A percentile compares a stretch with the other conserved stretches of the same genome.
These are phyloP conservation scores for Sugiyamaella grinbergsii DNA, from an alignment of 1,139 yeast genomes.

Conservation along the genomic window DNA sequence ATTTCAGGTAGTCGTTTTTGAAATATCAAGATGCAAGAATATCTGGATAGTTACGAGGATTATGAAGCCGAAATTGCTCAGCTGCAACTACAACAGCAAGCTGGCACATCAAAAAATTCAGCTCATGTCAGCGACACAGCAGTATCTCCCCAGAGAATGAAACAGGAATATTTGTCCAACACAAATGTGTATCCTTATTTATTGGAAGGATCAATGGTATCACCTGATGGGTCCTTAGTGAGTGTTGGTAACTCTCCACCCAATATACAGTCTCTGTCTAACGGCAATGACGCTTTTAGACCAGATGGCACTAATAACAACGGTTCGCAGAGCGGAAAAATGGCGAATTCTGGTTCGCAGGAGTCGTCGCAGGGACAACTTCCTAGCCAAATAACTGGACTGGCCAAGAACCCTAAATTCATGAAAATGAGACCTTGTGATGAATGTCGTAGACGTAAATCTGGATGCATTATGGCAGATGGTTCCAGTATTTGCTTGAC, in stretches of 20 bases:
- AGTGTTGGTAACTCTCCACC: constrained; percentile 7
- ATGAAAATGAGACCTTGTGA: constrained; percentile 36
- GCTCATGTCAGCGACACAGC: constrained; percentile 2
- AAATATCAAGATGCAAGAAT: constrained; percentile 12
- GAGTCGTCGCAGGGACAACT: no score
- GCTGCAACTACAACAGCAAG: constrained; percentile 2
- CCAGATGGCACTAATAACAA: neutral
- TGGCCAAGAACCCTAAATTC: constrained; percentile 9
- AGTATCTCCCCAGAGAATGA: constrained; percentile 20
- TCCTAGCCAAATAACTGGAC: no score
- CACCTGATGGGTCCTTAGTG: constrained; percentile 14
- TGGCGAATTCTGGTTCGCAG: no score
- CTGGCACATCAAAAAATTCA: constrained; percentile 1
- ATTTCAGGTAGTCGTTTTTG: neutral
- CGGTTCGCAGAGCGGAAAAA: neutral
- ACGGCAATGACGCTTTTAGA: no score
- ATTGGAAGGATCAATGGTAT: constrained; percentile 10
- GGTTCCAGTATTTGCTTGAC: constrained; percentile 41
- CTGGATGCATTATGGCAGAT: constrained; percentile 38
- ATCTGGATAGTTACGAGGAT: constrained; percentile 8
- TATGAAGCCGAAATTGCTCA: constrained; percentile 6
- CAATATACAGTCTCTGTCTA: neutral
- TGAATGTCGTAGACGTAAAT: constrained; percentile 31
- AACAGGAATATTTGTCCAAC: constrained; percentile 20
- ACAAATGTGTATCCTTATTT: constrained; percentile 18